Evolutionary conservation across 768 basidiomycete genomes (phyloP).

Genomic region (Myochromella boudieri): DNA sequence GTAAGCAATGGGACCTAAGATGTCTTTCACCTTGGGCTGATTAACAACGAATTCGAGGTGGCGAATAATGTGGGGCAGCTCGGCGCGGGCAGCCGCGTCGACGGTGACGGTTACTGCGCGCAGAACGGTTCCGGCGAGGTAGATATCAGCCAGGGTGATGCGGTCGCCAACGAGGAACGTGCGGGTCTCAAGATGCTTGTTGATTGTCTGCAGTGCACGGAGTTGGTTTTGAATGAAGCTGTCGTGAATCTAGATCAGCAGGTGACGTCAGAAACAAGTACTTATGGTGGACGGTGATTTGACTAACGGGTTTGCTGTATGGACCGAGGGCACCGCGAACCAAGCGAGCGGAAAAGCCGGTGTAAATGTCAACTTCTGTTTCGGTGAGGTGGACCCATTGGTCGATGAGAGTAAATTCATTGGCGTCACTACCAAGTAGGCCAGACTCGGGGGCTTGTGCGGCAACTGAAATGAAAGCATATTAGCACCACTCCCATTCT

Average conservation of each 20-base stretch:
- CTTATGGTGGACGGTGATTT: too few relatives aligned
- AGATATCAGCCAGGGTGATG: slow-evolving; percentile 90
- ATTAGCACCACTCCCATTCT: neutral
- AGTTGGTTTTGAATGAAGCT: slow-evolving; percentile 49
- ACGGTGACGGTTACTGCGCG: slow-evolving; percentile 54
- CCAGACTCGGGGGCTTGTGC: slow-evolving; percentile 70
- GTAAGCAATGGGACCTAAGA: slow-evolving; percentile 62
- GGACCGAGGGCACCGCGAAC: slow-evolving; percentile 46
- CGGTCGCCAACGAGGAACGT: slow-evolving; percentile 95
- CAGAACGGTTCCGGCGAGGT: slow-evolving; percentile 58
- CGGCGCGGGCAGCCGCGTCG: slow-evolving; percentile 65
- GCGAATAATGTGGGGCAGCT: slow-evolving; percentile 77
- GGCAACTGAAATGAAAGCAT: slow-evolving; percentile 35
- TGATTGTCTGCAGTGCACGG: slow-evolving; percentile 63
- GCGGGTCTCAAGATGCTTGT: slow-evolving; percentile 69
- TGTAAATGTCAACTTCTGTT: slow-evolving; percentile 50
- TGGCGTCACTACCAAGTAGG: slow-evolving; percentile 62
- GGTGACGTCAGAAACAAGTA: too few relatives aligned
- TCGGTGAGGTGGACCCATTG: slow-evolving; percentile 84
- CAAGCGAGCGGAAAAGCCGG: slow-evolving; percentile 37
- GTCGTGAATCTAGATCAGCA: slow-evolving; percentile 71
- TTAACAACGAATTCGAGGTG: slow-evolving; percentile 86
- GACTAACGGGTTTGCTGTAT: slow-evolving; percentile 77
- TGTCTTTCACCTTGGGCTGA: slow-evolving; percentile 71
- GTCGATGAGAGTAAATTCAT: slow-evolving; percentile 76